A percentile compares a stretch with the other conserved stretches of the same genome.
Conservation (phyloP, 78 protist species). For the Isochrysis galbana region DNA sequence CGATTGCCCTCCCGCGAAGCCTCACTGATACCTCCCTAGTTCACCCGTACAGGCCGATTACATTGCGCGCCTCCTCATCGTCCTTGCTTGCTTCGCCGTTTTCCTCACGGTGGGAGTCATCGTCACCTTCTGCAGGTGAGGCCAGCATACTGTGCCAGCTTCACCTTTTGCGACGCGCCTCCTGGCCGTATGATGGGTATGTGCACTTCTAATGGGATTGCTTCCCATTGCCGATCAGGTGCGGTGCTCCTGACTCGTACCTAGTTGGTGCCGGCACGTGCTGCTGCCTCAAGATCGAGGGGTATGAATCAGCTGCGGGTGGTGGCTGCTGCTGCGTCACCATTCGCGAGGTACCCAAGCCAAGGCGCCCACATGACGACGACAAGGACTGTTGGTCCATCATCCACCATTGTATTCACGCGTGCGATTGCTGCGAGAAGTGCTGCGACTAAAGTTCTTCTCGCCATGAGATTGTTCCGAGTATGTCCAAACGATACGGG, state of each 20-base stretch:
- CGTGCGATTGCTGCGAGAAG: neutral
- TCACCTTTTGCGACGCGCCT: too few relatives aligned
- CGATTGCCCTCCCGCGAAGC: too few relatives aligned
- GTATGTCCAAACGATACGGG: too few relatives aligned
- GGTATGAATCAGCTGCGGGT: neutral
- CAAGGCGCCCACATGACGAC: neutral
- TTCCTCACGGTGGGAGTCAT: neutral
- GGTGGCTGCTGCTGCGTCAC: neutral
- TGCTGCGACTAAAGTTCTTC: neutral
- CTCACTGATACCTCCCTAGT: too few relatives aligned
- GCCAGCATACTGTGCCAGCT: too few relatives aligned
- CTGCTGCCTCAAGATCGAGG: neutral
- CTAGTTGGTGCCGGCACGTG: neutral
- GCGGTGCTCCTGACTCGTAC: neutral
- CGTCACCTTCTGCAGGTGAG: neutral
- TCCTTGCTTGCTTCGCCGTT: neutral
- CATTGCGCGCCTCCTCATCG: neutral
- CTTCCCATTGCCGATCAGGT: too few relatives aligned
- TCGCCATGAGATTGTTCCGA: too few relatives aligned
- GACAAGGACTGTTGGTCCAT: neutral
- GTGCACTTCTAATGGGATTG: too few relatives aligned
- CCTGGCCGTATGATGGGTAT: too few relatives aligned
- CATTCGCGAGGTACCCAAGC: neutral
- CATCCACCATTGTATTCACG: neutral
- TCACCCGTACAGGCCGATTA: neutral